These are phyloP conservation scores for Leucaena leucocephala DNA, from an alignment of 306 rosid species.

Conservation along the genomic window DNA sequence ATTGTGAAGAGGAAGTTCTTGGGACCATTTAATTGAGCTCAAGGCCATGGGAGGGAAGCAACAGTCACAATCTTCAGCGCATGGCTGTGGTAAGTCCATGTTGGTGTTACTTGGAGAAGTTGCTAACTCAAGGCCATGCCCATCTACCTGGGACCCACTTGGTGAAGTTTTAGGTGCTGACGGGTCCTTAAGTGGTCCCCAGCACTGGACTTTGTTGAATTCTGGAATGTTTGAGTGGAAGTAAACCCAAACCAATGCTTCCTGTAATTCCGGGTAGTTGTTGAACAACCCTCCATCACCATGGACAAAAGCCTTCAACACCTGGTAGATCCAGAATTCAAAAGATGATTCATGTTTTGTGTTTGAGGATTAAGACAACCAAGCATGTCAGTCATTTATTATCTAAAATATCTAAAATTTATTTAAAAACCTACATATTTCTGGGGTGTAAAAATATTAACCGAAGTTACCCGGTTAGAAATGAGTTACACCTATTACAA, in stretches of 20 bases:
- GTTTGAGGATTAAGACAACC: slow-evolving; percentile 52
- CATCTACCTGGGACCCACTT: slow-evolving; percentile 31
- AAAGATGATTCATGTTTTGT: not conserved
- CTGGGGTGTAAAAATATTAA: no score
- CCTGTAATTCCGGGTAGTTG: slow-evolving; percentile 60
- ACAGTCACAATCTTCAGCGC: slow-evolving; percentile 53
- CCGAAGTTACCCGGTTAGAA: no score
- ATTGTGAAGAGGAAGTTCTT: not conserved
- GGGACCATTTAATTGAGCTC: slow-evolving; percentile 39
- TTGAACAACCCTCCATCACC: slow-evolving; percentile 62
- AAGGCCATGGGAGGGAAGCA: slow-evolving; percentile 55
- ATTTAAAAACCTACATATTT: no score
- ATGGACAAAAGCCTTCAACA: slow-evolving; percentile 71
- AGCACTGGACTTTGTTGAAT: slow-evolving; percentile 69
- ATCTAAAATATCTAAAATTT: no score
- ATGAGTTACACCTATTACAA: no score
- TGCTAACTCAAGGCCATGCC: not conserved
- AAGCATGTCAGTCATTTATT: no score
- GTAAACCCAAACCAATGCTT: slow-evolving; percentile 69
- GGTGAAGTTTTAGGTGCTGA: slow-evolving; percentile 20
- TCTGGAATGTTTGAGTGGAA: slow-evolving; percentile 72
- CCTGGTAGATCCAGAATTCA: slow-evolving; percentile 36
- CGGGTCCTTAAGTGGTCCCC: slow-evolving; percentile 65
- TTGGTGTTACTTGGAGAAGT: slow-evolving; percentile 27
- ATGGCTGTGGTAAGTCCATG: slow-evolving; percentile 43